Conservation (phyloP, 1,139 yeast genomes). For the Geotrichum klebahnii region DNA sequence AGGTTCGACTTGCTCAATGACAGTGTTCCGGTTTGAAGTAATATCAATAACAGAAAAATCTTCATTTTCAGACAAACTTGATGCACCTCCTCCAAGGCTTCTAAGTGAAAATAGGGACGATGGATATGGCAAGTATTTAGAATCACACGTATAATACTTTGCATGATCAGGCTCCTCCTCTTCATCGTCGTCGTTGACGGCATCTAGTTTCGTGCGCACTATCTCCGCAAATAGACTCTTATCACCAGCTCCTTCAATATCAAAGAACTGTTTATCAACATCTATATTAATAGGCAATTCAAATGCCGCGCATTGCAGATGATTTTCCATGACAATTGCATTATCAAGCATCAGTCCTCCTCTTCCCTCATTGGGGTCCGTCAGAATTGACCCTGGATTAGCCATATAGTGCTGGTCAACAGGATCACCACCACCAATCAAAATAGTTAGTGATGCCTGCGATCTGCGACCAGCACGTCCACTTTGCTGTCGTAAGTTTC, state of each 20-base stretch:
- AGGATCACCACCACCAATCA: constrained; percentile 81
- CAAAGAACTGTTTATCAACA: constrained; percentile 57
- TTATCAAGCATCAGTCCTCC: constrained; percentile 51
- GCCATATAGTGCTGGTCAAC: constrained; percentile 79
- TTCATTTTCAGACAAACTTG: constrained; percentile 44
- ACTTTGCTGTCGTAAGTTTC: constrained; percentile 89
- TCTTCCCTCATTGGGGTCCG: constrained; percentile 40
- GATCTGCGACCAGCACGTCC: constrained; percentile 92
- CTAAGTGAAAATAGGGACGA: constrained; percentile 54
- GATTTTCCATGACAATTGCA: constrained; percentile 63
- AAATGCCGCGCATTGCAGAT: constrained; percentile 90
- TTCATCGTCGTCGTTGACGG: constrained; percentile 20
- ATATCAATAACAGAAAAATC: constrained; percentile 83
- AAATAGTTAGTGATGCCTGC: constrained; percentile 69
- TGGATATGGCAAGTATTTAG: constrained; percentile 77
- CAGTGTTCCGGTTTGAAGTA: constrained; percentile 65
- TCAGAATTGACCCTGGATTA: constrained; percentile 61
- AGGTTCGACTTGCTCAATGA: constrained; percentile 88
- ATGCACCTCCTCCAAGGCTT: constrained; percentile 39
- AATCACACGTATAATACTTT: constrained; percentile 51
- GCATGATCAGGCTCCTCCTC: constrained; percentile 49
- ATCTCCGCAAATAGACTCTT: constrained; percentile 17
- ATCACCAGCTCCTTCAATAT: constrained; percentile 11
- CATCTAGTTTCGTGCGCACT: constrained; percentile 21
- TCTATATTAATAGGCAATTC: constrained; percentile 62